Evolutionary conservation across 495 filamentous ascomycete genomes (phyloP).

Genomic region (Talaromyces stipitatus): DNA sequence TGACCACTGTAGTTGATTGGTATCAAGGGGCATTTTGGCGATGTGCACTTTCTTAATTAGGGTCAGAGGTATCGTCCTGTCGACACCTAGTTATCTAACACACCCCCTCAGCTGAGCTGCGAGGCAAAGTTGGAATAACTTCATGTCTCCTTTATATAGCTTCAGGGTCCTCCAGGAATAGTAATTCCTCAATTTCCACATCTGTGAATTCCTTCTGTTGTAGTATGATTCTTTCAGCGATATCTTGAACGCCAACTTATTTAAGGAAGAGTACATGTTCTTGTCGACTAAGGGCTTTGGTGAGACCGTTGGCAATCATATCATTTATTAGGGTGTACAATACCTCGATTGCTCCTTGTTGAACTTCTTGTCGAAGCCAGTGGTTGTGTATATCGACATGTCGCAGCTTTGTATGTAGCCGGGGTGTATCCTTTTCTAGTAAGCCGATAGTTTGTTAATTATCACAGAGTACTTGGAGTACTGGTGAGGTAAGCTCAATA

Average conservation of each 20-base stretch:
- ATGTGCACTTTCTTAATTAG: too few species aligned
- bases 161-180: background rate
- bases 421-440: background rate
- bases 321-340: slow-evolving; percentile 14
- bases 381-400: background rate
- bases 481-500: too few species aligned
- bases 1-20: too few species aligned
- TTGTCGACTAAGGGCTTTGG: slow-evolving; percentile 4
- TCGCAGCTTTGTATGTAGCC: background rate
- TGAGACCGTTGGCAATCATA: slow-evolving; percentile 13
- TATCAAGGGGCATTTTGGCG: too few species aligned
- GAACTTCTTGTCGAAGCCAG: background rate
- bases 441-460: too few species aligned
- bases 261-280: background rate
- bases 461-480: too few species aligned
- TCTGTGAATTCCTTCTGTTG: background rate
- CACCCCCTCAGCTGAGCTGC: background rate
- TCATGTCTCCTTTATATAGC: background rate
- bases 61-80: too few species aligned
- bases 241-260: background rate
- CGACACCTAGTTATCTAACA: too few species aligned
- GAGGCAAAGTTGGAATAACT: background rate
- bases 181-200: background rate
- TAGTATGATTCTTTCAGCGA: background rate
- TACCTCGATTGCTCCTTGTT: slow-evolving; percentile 9